A percentile compares a stretch with the other conserved stretches of the same genome.
These are phyloP conservation scores for Lippia alba DNA, from an alignment of 305 asterid species.

Conservation along the genomic window DNA sequence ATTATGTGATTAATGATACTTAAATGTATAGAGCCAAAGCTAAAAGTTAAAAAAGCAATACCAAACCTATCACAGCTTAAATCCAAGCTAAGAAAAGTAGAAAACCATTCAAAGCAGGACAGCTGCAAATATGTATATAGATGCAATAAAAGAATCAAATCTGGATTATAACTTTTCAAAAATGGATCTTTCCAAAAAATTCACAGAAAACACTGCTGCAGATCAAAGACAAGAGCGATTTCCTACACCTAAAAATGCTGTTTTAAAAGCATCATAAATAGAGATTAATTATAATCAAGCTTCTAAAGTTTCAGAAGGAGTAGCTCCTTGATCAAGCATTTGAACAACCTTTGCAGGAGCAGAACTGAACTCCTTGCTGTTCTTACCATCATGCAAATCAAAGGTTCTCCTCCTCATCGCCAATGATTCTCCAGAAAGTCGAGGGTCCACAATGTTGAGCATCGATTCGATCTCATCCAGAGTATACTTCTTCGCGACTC, in stretches of 20 bases:
- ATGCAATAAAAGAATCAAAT: not conserved
- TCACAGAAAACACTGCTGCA: too few relatives aligned
- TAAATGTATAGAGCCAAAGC: too few relatives aligned
- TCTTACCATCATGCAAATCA: constrained; percentile 59
- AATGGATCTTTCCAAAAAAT: not conserved
- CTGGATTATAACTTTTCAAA: not conserved
- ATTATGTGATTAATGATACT: too few relatives aligned
- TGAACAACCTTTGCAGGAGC: constrained; percentile 65
- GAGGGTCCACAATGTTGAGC: constrained; percentile 82
- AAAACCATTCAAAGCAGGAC: too few relatives aligned
- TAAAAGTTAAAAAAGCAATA: too few relatives aligned
- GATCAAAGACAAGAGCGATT: too few relatives aligned
- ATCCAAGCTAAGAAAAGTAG: too few relatives aligned
- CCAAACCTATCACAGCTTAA: too few relatives aligned
- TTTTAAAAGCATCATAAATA: not conserved
- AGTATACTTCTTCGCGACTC: constrained; percentile 66
- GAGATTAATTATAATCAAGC: constrained; percentile 10
- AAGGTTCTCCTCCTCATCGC: constrained; percentile 66
- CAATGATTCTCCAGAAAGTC: constrained; percentile 49
- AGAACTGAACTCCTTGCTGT: constrained; percentile 58
- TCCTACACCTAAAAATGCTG: too few relatives aligned
- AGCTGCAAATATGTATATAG: not conserved
- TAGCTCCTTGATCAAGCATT: constrained; percentile 49
- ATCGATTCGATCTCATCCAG: constrained; percentile 82
- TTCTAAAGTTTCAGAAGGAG: constrained; percentile 42